These are phyloP conservation scores for Aspergillus sp. DNA, from an alignment of 2,329 filamentous ascomycete genomes.

Conservation along the genomic window DNA sequence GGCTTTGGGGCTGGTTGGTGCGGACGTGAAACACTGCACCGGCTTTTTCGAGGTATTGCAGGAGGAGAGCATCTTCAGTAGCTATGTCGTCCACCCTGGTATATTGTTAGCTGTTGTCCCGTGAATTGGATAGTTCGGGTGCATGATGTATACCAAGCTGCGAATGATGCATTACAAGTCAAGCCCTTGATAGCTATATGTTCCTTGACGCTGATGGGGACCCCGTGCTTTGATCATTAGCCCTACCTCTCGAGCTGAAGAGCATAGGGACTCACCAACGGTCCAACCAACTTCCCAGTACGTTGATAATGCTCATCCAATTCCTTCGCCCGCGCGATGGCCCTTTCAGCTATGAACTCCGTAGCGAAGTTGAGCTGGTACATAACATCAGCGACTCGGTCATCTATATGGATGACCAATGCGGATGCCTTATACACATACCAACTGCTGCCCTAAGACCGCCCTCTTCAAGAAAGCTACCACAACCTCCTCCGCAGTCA, in stretches of 20 bases:
- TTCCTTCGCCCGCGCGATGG: constrained; percentile 24
- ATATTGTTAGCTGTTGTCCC: neutral
- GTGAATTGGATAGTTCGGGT: neutral
- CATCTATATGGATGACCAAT: neutral
- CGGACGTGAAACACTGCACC: constrained; percentile 39
- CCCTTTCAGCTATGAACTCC: constrained; percentile 30
- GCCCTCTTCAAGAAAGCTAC: constrained; percentile 27
- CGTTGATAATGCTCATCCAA: constrained; percentile 24
- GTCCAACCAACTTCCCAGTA: constrained; percentile 41
- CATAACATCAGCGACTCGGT: neutral
- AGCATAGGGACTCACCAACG: constrained; percentile 24
- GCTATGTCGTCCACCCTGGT: constrained; percentile 29
- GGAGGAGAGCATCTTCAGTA: constrained; percentile 26
- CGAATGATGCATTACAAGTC: constrained; percentile 29
- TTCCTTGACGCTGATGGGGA: constrained; percentile 54
- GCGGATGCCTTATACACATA: constrained; percentile 3
- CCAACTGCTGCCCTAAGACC: constrained; percentile 28
- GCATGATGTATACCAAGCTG: constrained; percentile 20
- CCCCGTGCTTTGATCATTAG: constrained; percentile 34
- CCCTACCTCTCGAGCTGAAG: neutral
- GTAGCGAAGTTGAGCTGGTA: constrained; percentile 29
- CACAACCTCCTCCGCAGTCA: constrained; percentile 26
- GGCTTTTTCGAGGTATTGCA: constrained; percentile 25
- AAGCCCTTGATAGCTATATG: constrained; percentile 51
- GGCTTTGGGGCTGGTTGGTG: constrained; percentile 36